Evolutionary conservation across 495 filamentous ascomycete species (phyloP).

Genomic region (Aspergillus nidulans): DNA sequence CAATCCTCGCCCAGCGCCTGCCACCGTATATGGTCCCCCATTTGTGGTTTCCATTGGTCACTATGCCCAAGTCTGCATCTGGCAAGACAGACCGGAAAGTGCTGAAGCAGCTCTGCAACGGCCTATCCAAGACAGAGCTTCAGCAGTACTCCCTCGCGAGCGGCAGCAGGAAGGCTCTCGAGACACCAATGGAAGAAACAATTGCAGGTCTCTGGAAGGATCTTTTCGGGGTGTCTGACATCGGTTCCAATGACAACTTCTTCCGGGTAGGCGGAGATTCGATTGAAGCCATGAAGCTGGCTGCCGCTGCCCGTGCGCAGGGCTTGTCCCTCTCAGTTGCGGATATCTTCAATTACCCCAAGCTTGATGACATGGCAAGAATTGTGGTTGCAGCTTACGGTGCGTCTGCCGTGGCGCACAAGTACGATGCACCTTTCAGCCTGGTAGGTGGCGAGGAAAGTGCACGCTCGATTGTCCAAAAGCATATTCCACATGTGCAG

Average conservation of each 20-base stretch:
- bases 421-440: no score
- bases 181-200: no score
- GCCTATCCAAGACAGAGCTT: no score
- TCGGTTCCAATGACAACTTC: not conserved
- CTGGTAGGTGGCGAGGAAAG: no score
- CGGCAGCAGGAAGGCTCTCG: no score
- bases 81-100: not conserved
- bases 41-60: not conserved
- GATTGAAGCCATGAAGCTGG: slow-evolving; percentile 1
- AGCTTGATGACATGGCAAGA: not conserved
- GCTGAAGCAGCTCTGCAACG: not conserved
- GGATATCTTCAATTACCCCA: slow-evolving; percentile 1
- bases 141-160: not conserved
- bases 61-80: not conserved
- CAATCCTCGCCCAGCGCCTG: not conserved
- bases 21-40: not conserved
- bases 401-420: no score
- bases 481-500: no score
- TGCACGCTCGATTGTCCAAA: no score
- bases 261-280: slow-evolving; percentile 9
- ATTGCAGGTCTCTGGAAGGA: not conserved
- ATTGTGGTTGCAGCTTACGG: no score
- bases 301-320: not conserved
- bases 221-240: not conserved
- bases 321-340: not conserved